Evolutionary conservation across 805 yeast genomes (phyloP), one percentile per base, ranked within the genome.

Genomic region (Ogataea glucozyma): DNA sequence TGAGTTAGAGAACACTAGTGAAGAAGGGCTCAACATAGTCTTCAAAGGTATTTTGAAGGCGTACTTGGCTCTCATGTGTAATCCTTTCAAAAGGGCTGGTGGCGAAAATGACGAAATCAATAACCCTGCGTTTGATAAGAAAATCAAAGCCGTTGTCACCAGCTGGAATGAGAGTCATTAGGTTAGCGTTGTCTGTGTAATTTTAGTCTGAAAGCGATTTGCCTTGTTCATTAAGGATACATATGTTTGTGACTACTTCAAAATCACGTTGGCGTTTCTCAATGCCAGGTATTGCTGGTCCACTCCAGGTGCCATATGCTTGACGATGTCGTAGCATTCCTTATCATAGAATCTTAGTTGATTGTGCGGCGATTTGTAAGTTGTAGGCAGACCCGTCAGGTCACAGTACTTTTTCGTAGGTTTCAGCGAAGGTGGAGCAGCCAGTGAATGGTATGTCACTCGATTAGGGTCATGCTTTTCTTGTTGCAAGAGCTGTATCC

Each of bases 221-320:
- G 7, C 18, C 13, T 18, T 14, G 19, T 7, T 27, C 16, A 13
- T 12, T n/a, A 27, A 16, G n/a, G 18, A 27, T 27, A 27, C 31
- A 27, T 27, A 27, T 4, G 23, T 19, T n/a, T n/a, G 26, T 22
- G 26, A n/a, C 47, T 48, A 62, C 46, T 85, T 81, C 61, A 90
- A 71, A 7, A 91, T 79, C 13, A 90, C 88, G 60, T 91, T 86
- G 29, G 96, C 98, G 40, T 86, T 88, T 54, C 98, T 75, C 47
- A 91, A 69, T 51, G 85, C 85, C 58, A 91, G 70, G 61, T 89
- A 91, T 63, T 89, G 95, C 66, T 91, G 98, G 64, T 91, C 97
- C 21, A 85, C 85, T 18, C 97, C 96, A 3, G 95, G 87, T 1
- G 89, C 83, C 81, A 91, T 79, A 49, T 79, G 79, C 60, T 80